Percentiles rank a stretch among this genome's conserved stretches.
phyloP scores from a whole-genome alignment of 208 protist species.

The Kentomonas sorsogonicus region DNA sequence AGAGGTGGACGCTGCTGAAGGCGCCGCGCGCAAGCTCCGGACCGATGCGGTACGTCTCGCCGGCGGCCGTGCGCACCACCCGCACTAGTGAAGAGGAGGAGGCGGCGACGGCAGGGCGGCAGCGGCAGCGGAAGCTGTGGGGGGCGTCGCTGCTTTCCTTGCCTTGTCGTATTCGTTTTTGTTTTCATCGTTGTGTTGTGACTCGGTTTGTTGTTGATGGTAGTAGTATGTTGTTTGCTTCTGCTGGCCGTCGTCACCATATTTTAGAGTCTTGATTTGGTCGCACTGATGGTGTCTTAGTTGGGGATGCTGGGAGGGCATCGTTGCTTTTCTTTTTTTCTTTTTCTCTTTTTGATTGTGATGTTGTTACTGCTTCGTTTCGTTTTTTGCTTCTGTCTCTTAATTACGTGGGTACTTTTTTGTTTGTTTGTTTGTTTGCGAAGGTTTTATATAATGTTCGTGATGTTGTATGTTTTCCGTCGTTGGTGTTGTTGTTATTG shows the following conservation, averaged over 20 bases:
- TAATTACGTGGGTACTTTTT: not conserved
- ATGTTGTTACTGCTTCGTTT: no score
- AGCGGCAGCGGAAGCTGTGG: not conserved
- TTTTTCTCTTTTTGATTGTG: constrained; percentile 8
- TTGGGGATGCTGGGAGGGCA: no score
- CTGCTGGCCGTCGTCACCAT: not conserved
- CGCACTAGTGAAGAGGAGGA: constrained; percentile 4
- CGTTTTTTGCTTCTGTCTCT: not conserved
- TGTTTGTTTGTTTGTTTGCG: not conserved
- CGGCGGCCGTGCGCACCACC: constrained; percentile 52
- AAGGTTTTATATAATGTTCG: no score
- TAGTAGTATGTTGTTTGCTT: not conserved
- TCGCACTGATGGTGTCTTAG: no score
- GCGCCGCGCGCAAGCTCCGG: constrained; percentile 55
- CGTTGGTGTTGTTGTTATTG: no score
- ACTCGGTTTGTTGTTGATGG: not conserved
- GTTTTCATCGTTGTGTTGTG: not conserved
- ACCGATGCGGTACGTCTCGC: constrained; percentile 53
- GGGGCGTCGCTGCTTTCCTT: not conserved
- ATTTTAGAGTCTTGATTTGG: not conserved
- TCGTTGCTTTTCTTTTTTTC: constrained; percentile 1
- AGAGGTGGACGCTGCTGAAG: constrained; percentile 83
- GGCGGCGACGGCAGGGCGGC: not conserved
- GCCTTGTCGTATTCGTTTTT: no score
- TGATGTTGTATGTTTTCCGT: no score